Evolutionary conservation across 371 early-diverging fungal species (phyloP), one percentile per base, ranked within the genome.

Genomic region (Mycotypha africana): DNA sequence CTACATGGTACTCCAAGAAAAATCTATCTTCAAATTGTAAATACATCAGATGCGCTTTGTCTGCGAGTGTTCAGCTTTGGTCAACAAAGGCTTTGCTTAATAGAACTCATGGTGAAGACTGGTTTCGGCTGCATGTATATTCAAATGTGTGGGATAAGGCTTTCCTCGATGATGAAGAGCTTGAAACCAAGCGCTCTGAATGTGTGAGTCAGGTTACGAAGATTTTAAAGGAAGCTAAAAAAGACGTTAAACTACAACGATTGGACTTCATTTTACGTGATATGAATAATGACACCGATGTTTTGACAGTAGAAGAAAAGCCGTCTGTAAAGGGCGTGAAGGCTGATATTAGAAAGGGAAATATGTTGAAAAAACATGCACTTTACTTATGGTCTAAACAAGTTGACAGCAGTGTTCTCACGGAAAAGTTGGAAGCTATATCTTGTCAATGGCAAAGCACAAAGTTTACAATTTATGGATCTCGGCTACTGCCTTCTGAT

Each of bases 371-470:
- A 15, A 49, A 49, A 17, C 2, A 49, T 17, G n/a, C 37, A 10
- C n/a, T 49, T 12, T 49, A 42, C 16, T 31, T 49, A 21, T 49
- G 49, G 42, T 42, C 49, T 0, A 37, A 49, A 7, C 49, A 49
- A 25, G 38, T 49, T 20, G 22, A 37, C 16, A 42, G 42, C 2
- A 0, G 23, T 36, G 30, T 42, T 1, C 42, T 49, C 2, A 49
- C 42, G 49, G 25, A 49, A 37, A 11, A 49, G 12, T 23, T 49
- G 15, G 42, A 42, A 37, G 9, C 42, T 25, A 49, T 49, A 21
- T 49, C 42, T 10, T 49, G 37, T 26, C 42, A 48, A 16, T 48
- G 49, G 41, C 33, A 48, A 48, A 36, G 49, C 21, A 41, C 49
- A 15, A 49, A 49, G 33, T 37, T 49, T 2, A 49, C 42, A 25